Evolutionary conservation across 345 rosid species (phyloP).

Genomic region (Hevea brasiliensis): DNA sequence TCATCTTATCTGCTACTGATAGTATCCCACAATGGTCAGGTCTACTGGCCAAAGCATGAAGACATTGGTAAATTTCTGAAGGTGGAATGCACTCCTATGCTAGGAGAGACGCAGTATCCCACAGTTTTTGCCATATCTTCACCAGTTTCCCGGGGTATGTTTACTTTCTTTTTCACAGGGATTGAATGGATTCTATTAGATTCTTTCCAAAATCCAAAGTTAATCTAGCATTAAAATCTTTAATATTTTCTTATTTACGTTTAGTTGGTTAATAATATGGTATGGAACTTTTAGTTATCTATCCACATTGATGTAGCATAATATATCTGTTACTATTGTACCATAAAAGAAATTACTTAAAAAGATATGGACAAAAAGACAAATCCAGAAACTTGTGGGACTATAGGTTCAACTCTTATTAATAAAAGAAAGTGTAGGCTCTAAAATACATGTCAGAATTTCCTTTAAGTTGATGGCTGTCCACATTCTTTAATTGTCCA

Average conservation of each 20-base stretch:
- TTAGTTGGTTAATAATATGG: constrained; percentile 8
- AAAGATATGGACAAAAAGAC: background rate
- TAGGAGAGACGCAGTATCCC: constrained; percentile 73
- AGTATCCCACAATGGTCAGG: constrained; percentile 43
- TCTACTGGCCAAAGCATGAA: constrained; percentile 87
- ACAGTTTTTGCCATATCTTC: constrained; percentile 78
- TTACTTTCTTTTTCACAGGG: constrained; percentile 8
- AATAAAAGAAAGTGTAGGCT: background rate
- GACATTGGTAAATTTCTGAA: constrained; percentile 76
- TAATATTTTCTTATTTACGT: background rate
- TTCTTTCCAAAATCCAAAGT: background rate
- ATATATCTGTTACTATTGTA: background rate
- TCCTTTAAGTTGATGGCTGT: background rate
- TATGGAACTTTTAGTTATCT: background rate
- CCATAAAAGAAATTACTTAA: background rate
- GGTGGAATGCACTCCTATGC: constrained; percentile 68
- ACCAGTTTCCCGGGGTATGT: constrained; percentile 74
- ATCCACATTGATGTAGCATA: background rate
- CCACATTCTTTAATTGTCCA: background rate
- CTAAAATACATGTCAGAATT: background rate
- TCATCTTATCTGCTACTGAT: constrained; percentile 13
- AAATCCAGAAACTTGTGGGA: background rate
- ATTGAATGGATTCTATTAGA: constrained; percentile 16
- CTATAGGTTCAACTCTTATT: background rate
- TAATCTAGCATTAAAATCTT: constrained; percentile 1